Conservation (phyloP, 2,329 filamentous ascomycete species). For the Sporothrix protearum region DNA sequence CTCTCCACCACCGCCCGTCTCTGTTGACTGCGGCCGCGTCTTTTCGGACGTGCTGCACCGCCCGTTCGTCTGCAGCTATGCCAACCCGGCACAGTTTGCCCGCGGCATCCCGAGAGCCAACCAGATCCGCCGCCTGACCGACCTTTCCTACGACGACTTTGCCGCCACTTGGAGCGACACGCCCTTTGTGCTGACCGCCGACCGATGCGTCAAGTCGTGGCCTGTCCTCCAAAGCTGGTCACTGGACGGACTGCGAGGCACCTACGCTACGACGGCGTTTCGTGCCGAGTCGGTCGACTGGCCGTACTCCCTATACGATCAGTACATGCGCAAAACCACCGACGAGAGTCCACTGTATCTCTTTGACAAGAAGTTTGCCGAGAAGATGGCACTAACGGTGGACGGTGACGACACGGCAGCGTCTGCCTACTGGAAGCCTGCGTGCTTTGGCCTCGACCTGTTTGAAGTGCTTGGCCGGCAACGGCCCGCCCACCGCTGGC, state of each 20-base stretch:
- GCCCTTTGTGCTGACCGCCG: constrained; percentile 76
- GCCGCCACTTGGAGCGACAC: constrained; percentile 69
- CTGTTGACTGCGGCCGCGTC: constrained; percentile 69
- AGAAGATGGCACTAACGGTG: constrained; percentile 75
- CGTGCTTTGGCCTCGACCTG: constrained; percentile 81
- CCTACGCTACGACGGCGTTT: constrained; percentile 67
- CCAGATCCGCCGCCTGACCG: constrained; percentile 64
- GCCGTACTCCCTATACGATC: constrained; percentile 73
- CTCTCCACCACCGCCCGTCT: constrained; percentile 38
- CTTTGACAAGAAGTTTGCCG: constrained; percentile 81
- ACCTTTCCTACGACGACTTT: constrained; percentile 71
- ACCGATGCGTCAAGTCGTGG: constrained; percentile 70
- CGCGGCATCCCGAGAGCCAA: constrained; percentile 70
- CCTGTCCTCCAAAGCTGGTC: constrained; percentile 73
- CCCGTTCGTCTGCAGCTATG: constrained; percentile 84
- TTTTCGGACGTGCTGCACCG: constrained; percentile 89
- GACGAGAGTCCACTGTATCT: constrained; percentile 92
- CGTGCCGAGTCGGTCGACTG: constrained; percentile 92
- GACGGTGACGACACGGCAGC: constrained; percentile 47
- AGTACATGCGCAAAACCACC: constrained; percentile 73
- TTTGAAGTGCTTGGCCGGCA: constrained; percentile 75
- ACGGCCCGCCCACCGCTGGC: constrained; percentile 84
- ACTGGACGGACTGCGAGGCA: constrained; percentile 59
- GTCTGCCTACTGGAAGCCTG: constrained; percentile 69
- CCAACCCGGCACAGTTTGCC: constrained; percentile 63